Base-by-base conservation (phyloP, 2,329 filamentous ascomycete species). In the Aureobasidium sp. region DNA sequence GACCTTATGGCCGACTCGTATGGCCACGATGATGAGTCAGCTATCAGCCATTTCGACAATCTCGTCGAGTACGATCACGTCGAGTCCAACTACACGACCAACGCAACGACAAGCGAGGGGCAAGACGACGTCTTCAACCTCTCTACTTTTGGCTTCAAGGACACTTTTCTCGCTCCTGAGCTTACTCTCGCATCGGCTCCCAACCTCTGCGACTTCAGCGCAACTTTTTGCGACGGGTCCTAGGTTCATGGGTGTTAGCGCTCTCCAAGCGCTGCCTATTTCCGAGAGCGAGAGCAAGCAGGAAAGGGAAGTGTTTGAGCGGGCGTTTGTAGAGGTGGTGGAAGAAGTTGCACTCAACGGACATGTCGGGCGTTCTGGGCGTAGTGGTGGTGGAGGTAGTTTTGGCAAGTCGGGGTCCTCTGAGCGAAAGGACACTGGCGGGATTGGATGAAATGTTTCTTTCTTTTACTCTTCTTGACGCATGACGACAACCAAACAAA, bases 1-100 rank as follows among this genome's bases (percentile, higher is more conserved):
- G 66, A 68, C 57, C 37, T 58, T 62, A 59, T 67, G 61, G 59
- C 66, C 66, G 64, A 64, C 61, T 55, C 64, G 61, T 56, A 66
- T 67, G 64, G 54, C 50, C 51, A 52, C 19, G 34, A 53, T 58
- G 53, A 32, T 53, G 35, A 44, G 24, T 17, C 53, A 42, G 35
- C 38, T 50, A 29, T 48, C 45, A 44, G 45, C 39, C 49, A 55
- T 47, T 55, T 58, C 37, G 48, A 56, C 51, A 56, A 39, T 37
- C 29, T 55, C 42, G 30, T 50, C 38, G 27, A 51, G 14, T 32
- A 22, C 16, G 45, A 50, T 25, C 25, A 37, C 38, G 39, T 42
- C 16, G 17, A 37, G 38, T 37, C 53, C 32, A 47, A 55, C 54
- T 37, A 48, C 49, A 39, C 38, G 41, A 41, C 48, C 37, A 39